Evolutionary conservation across 73 alveolate genomes (phyloP).

Genomic region (Paramecium caudatum): DNA sequence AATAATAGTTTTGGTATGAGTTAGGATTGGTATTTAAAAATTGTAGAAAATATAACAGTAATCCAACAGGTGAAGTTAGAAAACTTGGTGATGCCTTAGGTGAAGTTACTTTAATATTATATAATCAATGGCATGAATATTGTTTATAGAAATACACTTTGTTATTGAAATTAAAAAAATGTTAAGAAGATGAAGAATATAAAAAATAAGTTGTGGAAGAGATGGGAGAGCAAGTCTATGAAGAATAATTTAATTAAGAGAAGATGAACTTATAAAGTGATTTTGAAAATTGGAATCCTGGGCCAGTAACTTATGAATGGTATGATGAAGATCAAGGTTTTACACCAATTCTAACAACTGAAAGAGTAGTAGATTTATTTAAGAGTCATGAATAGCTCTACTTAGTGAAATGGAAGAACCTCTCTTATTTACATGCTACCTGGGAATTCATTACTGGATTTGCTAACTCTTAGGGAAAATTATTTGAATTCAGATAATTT

Average conservation of each 20-base stretch:
- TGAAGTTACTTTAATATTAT: slow-evolving; percentile 81
- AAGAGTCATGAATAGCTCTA: slow-evolving; percentile 51
- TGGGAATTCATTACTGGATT: slow-evolving; percentile 70
- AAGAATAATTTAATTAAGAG: slow-evolving; percentile 15
- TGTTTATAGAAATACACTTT: background rate
- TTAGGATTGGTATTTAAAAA: slow-evolving; percentile 90
- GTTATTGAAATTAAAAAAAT: slow-evolving; percentile 12
- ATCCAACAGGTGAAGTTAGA: slow-evolving; percentile 78
- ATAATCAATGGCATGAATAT: slow-evolving; percentile 79
- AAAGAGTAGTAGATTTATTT: slow-evolving; percentile 53
- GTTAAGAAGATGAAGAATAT: slow-evolving; percentile 6
- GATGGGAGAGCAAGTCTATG: background rate
- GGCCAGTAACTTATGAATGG: slow-evolving; percentile 65
- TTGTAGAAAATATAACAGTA: slow-evolving; percentile 80
- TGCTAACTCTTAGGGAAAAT: slow-evolving; percentile 25
- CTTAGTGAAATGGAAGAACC: slow-evolving; percentile 73
- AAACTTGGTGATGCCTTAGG: slow-evolving; percentile 86
- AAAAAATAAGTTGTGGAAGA: background rate
- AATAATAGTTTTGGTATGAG: slow-evolving; percentile 87
- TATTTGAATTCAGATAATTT: slow-evolving; percentile 64
- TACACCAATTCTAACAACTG: slow-evolving; percentile 29
- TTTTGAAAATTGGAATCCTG: slow-evolving; percentile 73
- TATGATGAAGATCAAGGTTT: slow-evolving; percentile 66
- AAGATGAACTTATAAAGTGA: slow-evolving; percentile 41
- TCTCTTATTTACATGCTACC: slow-evolving; percentile 71